These are phyloP conservation scores for Yamadazyma triangularis DNA, from an alignment of 1,139 yeast genomes.

Conservation along the genomic window DNA sequence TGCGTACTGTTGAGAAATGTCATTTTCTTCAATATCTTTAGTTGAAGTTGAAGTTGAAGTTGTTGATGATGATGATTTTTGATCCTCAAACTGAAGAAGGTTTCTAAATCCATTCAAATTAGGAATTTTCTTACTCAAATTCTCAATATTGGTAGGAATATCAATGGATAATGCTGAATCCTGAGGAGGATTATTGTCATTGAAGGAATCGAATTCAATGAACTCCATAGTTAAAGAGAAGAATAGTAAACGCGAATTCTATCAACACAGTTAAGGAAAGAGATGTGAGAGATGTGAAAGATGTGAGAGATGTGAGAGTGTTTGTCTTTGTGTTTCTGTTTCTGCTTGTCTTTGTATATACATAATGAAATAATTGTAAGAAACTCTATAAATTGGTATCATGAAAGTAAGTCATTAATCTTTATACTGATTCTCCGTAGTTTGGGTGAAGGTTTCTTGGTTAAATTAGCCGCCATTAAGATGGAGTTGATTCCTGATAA, in stretches of 20 bases:
- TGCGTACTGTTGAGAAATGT: conserved; percentile 38
- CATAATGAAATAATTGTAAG: conserved; percentile 1
- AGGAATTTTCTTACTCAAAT: conserved; percentile 30
- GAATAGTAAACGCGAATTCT: no score
- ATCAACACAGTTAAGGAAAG: no score
- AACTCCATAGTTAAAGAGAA: conserved; percentile 48
- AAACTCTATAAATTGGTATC: no score
- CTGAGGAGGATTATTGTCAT: conserved; percentile 29
- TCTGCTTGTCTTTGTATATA: no score
- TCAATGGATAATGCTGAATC: conserved; percentile 46
- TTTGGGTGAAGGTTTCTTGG: conserved; percentile 11
- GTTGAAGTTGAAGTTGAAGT: neutral
- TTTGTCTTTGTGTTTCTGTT: no score
- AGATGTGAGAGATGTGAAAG: no score
- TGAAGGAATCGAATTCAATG: conserved; percentile 38
- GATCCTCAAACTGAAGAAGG: conserved; percentile 20
- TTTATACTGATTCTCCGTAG: conserved; percentile 22
- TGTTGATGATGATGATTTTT: neutral
- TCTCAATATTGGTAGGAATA: conserved; percentile 37
- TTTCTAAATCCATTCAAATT: conserved; percentile 29
- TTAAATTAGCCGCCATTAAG: conserved; percentile 23
- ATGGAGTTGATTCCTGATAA: conserved; percentile 22
- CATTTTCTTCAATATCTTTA: conserved; percentile 5
- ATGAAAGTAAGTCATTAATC: conserved; percentile 25
- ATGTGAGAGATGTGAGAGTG: no score